Percentiles rank a stretch among this genome's conserved stretches.
Evolutionary conservation across 2,329 filamentous ascomycete genomes (phyloP).

Genomic region (Botrytis elliptica): DNA sequence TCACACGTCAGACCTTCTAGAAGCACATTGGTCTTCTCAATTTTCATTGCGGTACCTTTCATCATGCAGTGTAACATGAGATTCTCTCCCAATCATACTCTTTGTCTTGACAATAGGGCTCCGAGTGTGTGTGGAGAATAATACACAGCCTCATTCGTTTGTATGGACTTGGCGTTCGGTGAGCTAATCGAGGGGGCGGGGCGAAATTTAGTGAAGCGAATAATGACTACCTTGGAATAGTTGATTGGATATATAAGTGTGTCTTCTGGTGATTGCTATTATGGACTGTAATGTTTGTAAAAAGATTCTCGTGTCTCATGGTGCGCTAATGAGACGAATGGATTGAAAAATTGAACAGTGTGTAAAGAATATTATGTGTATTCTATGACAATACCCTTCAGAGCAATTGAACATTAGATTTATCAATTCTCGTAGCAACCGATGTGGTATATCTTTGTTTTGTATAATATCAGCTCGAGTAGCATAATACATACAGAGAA

Average conservation of each 20-base stretch:
- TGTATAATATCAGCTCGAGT: not conserved
- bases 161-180: not conserved
- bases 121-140: not conserved
- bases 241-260: not conserved
- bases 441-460: accelerated
- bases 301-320: not conserved
- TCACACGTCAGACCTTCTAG: not conserved
- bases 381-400: not conserved
- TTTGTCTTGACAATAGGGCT: not conserved
- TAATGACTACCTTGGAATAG: not conserved
- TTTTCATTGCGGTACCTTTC: not conserved
- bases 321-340: not conserved
- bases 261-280: not conserved
- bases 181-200: not conserved
- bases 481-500: not conserved
- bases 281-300: not conserved
- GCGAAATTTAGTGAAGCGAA: not conserved
- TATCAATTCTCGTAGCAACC: not conserved
- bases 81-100: not conserved
- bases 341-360: too few relatives aligned
- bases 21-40: not conserved
- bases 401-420: not conserved
- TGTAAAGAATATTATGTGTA: too few relatives aligned
- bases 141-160: slow-evolving; percentile 4
- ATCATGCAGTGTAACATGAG: not conserved